Conservation (phyloP, 225 moss, liverwort and hornwort genomes). For the Polytrichum commune region DNA sequence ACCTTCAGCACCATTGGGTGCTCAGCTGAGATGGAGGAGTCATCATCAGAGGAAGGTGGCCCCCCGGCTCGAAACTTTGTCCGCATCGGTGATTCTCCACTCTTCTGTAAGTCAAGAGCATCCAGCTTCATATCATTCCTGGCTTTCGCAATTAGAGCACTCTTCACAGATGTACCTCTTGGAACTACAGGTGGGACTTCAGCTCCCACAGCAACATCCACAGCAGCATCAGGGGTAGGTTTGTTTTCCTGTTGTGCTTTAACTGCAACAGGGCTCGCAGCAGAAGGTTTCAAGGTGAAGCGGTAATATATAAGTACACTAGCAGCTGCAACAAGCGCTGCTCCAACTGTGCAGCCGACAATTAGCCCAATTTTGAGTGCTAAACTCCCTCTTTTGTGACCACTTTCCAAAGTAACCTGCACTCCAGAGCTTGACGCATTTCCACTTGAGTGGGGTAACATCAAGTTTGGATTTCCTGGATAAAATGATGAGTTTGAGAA, state of each 20-base stretch:
- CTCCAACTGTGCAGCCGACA: slow-evolving; percentile 60
- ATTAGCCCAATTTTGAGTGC: slow-evolving; percentile 55
- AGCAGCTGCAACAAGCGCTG: slow-evolving; percentile 40
- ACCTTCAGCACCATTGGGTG: slow-evolving; percentile 59
- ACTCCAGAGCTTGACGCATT: slow-evolving; percentile 26
- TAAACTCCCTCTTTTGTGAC: slow-evolving; percentile 40
- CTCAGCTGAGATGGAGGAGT: slow-evolving; percentile 33
- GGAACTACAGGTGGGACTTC: slow-evolving; percentile 21
- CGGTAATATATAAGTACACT: slow-evolving; percentile 36
- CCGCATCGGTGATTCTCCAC: slow-evolving; percentile 46
- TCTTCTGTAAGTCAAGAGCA: slow-evolving; percentile 55
- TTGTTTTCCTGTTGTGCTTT: slow-evolving; percentile 30
- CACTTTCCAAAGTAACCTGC: slow-evolving; percentile 19
- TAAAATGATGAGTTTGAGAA: slow-evolving; percentile 62
- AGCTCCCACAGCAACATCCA: slow-evolving; percentile 21
- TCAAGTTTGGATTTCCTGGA: slow-evolving; percentile 62
- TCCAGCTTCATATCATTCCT: slow-evolving; percentile 48
- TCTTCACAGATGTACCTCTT: slow-evolving; percentile 30
- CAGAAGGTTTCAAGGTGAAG: slow-evolving; percentile 28
- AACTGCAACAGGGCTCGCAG: slow-evolving; percentile 6
- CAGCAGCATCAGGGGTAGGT: slow-evolving; percentile 17
- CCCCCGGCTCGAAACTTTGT: slow-evolving; percentile 35
- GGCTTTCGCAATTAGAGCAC: slow-evolving; percentile 47
- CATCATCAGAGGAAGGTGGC: slow-evolving; percentile 28
- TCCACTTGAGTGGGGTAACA: slow-evolving; percentile 25